These are phyloP conservation scores for Pilatotrama ljubarskyi DNA, from an alignment of 768 basidiomycete genomes.

Conservation along the genomic window DNA sequence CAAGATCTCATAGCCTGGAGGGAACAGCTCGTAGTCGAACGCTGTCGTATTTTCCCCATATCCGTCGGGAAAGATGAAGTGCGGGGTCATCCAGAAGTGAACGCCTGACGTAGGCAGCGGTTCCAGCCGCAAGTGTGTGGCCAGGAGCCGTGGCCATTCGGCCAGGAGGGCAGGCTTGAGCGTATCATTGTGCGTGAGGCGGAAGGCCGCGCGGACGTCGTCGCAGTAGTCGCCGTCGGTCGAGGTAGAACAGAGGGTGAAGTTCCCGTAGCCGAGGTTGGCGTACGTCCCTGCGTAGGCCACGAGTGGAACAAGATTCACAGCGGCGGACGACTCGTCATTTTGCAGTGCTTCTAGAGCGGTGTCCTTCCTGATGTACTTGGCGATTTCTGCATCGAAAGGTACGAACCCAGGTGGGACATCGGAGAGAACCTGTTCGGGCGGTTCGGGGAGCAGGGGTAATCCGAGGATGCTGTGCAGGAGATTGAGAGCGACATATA, in stretches of 20 bases:
- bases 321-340: background rate
- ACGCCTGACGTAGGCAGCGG: background rate
- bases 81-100: background rate
- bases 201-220: slow-evolving; percentile 30
- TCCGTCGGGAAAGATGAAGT: slow-evolving; percentile 1
- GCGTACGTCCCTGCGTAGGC: slow-evolving; percentile 38
- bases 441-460: background rate
- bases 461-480: slow-evolving; percentile 16
- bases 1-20: background rate
- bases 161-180: slow-evolving; percentile 22
- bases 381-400: background rate
- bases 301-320: slow-evolving; percentile 16
- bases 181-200: slow-evolving; percentile 24
- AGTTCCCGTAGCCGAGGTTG: slow-evolving; percentile 39
- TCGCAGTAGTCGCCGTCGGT: slow-evolving; percentile 27
- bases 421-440: background rate
- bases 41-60: background rate
- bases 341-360: background rate
- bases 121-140: background rate
- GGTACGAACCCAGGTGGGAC: background rate
- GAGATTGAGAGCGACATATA: background rate
- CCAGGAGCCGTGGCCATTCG: slow-evolving; percentile 32
- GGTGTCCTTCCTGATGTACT: background rate
- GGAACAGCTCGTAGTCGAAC: slow-evolving; percentile 4
- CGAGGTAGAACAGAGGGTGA: slow-evolving; percentile 37